A percentile compares a stretch with the other conserved stretches of the same genome.
These are phyloP conservation scores for Cladorrhinum sp. DNA, from an alignment of 2,329 filamentous ascomycete genomes.

Conservation along the genomic window DNA sequence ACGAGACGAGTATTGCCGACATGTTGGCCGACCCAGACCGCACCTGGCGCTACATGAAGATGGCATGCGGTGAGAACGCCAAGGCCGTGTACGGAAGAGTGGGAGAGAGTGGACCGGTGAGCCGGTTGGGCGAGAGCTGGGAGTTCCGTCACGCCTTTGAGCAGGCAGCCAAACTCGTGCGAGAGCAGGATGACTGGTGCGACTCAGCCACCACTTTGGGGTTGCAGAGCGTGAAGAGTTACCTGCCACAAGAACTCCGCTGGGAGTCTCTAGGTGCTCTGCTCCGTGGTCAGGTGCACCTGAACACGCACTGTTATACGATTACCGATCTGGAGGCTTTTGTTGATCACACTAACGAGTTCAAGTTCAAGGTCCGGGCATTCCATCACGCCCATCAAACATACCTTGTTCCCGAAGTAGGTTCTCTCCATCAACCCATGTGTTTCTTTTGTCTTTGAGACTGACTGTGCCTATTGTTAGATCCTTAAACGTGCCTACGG, in stretches of 20 bases:
- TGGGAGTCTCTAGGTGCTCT: constrained; percentile 64
- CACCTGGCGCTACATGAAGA: constrained; percentile 70
- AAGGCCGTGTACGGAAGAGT: constrained; percentile 58
- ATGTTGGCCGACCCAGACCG: constrained; percentile 65
- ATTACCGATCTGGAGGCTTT: constrained; percentile 67
- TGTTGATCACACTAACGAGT: constrained; percentile 69
- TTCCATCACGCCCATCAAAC: constrained; percentile 71
- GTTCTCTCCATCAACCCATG: constrained; percentile 7
- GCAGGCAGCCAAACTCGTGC: constrained; percentile 54
- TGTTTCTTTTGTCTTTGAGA: not conserved
- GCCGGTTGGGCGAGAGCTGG: constrained; percentile 66
- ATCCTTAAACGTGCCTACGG: constrained; percentile 58
- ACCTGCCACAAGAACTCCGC: constrained; percentile 59
- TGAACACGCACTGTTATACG: constrained; percentile 72
- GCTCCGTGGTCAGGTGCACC: constrained; percentile 63
- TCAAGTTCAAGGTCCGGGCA: constrained; percentile 62
- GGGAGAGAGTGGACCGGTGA: constrained; percentile 54
- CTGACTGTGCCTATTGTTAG: constrained; percentile 27
- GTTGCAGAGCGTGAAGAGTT: constrained; percentile 49
- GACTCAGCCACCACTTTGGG: constrained; percentile 50
- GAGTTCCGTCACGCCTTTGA: constrained; percentile 67
- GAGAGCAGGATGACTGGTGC: constrained; percentile 68
- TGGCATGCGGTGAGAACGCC: constrained; percentile 71
- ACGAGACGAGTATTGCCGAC: constrained; percentile 60
- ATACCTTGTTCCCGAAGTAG: constrained; percentile 61